Base-by-base conservation (phyloP, 2,329 filamentous ascomycete species). In the Cladosporium sp. region DNA sequence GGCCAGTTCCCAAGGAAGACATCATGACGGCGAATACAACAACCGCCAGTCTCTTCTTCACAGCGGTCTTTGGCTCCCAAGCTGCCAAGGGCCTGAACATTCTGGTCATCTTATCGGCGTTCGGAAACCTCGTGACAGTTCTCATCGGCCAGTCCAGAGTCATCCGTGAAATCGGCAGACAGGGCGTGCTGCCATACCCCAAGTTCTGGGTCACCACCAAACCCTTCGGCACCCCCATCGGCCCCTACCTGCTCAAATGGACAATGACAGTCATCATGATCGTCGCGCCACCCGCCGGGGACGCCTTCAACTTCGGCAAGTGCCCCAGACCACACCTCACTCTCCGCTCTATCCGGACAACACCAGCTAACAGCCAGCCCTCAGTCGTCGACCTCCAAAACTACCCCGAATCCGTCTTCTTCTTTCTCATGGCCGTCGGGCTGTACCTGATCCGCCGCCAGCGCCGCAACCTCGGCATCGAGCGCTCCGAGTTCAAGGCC, bases 191-290 rank as follows among this genome's bases (percentile, higher is more conserved):
- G 1, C 81, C 82, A 0, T 84, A 66, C n/a, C 74, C 81, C 1
- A 65, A 66, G 1, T 80, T 85, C 55, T 86, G 82, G 82, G 81
- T 79, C 0, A 81, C 78, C 0, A 85, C 82, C 0, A 74, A 73
- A 52, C 83, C 82, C 0, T 84, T 85, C 53, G 82, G 81, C 2
- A 86, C 83, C 0, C 81, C 82, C 0, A 60, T 83, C 0, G 81
- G 80, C 0, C 81, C 82, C 0, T 83, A 83, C 55, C 49, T 75
- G 2, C 57, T 84, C 3, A 81, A 82, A 61, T 85, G 79, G 78
- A 59, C 59, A 0, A 63, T 82, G 53, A 84, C 82, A 0, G 62
- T 80, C 2, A 59, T 84, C 42, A 81, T 84, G 77, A 83, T 84
- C 34, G 61, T 81, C 0, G 80, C 77, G 0, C 76, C 80, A 0